phyloP scores from a whole-genome alignment of 441 rosid genomes.

The Manihot esculenta region DNA sequence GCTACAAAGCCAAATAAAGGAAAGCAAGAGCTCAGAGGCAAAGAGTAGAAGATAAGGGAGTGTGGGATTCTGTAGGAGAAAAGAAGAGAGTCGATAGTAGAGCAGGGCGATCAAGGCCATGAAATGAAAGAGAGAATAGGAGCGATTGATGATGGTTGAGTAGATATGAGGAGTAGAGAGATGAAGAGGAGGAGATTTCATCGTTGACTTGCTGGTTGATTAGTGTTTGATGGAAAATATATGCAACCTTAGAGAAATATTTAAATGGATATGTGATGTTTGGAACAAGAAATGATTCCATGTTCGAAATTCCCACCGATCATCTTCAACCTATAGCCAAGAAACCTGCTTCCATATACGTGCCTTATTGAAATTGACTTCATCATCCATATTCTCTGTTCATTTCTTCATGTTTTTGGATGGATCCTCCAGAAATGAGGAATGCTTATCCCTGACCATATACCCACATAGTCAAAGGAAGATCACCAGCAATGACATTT shows the following conservation, averaged over 20 bases:
- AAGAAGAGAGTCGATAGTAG: slow-evolving; percentile 29
- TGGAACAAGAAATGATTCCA: no score
- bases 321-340: no score
- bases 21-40: slow-evolving; percentile 31
- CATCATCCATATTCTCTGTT: slow-evolving; percentile 36
- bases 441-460: no score
- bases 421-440: no score
- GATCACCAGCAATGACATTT: no score
- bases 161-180: slow-evolving; percentile 5
- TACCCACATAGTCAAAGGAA: no score
- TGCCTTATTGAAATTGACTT: slow-evolving; percentile 35
- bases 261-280: no score
- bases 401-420: no score
- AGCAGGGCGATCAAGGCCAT: slow-evolving; percentile 25
- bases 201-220: neutral
- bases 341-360: slow-evolving; percentile 32
- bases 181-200: slow-evolving; percentile 18
- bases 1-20: slow-evolving; percentile 30
- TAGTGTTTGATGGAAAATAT: no score
- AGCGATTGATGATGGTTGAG: slow-evolving; percentile 23
- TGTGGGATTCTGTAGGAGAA: neutral
- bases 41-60: slow-evolving; percentile 19
- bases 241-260: no score
- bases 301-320: no score
- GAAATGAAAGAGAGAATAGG: slow-evolving; percentile 27